Percentiles rank a stretch among this genome's conserved stretches.
phyloP scores from a whole-genome alignment of 352 stramenopile species.

The Phytophthora rubi region DNA sequence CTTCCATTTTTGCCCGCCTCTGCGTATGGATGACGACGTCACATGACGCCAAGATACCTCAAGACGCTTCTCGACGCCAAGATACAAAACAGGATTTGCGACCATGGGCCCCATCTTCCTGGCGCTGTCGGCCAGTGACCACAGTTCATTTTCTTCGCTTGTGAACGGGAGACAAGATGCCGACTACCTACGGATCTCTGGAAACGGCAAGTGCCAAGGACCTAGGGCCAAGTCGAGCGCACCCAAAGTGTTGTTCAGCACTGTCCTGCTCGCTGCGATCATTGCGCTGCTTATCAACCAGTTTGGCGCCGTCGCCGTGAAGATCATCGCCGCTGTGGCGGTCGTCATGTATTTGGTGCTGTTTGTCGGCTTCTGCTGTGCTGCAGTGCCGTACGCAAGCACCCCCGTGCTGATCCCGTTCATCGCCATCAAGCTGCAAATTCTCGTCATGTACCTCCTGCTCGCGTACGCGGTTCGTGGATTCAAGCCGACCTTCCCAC shows the following conservation, averaged over 20 bases:
- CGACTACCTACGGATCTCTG: background rate
- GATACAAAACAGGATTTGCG: background rate
- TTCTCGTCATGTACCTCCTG: slow-evolving; percentile 7
- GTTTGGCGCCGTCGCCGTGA: background rate
- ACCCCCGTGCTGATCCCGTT: slow-evolving; percentile 7
- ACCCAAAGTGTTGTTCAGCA: background rate
- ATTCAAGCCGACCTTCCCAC: slow-evolving; percentile 22
- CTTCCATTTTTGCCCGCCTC: too few species aligned
- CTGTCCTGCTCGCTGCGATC: background rate
- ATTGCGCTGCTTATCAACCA: background rate
- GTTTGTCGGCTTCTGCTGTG: slow-evolving; percentile 15
- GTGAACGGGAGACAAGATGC: background rate
- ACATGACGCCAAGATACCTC: background rate
- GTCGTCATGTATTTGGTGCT: background rate
- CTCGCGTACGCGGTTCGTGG: slow-evolving; percentile 12
- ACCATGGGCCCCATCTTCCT: background rate
- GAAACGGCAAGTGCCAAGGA: background rate
- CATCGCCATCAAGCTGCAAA: slow-evolving; percentile 19
- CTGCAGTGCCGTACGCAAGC: background rate
- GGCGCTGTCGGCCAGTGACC: background rate
- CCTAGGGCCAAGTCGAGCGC: background rate
- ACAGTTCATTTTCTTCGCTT: background rate
- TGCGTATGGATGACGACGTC: background rate
- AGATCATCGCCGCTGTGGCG: background rate
- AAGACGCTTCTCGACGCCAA: background rate